Percentiles rank a stretch among this genome's conserved stretches.
These are phyloP conservation scores for Zizania palustris DNA, from an alignment of 202 grass and related monocot genomes.

Conservation along the genomic window DNA sequence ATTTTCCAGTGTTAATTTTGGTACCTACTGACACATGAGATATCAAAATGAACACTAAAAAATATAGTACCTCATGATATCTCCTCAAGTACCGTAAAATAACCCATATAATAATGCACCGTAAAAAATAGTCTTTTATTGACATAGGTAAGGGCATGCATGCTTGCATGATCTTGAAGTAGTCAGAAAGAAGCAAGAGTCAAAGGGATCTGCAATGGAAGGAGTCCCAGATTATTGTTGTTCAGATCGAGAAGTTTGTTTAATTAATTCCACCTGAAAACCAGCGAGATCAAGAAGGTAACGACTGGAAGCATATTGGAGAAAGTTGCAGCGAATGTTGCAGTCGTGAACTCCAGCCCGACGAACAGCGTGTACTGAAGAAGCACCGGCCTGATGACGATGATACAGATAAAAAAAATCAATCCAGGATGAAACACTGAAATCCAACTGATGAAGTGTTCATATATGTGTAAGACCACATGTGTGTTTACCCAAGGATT, in stretches of 20 bases:
- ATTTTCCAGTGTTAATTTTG: too few relatives aligned
- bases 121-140: too few relatives aligned
- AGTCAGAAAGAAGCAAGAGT: not conserved
- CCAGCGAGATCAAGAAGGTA: constrained; percentile 75
- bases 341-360: constrained; percentile 77
- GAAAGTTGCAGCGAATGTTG: constrained; percentile 84
- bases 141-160: not conserved
- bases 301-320: constrained; percentile 72
- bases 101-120: too few relatives aligned
- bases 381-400: constrained; percentile 41
- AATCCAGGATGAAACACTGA: not conserved
- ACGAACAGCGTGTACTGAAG: constrained; percentile 84
- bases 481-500: constrained; percentile 64
- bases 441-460: not conserved
- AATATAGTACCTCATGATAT: too few relatives aligned
- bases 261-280: constrained; percentile 67
- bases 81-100: too few relatives aligned
- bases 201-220: not conserved
- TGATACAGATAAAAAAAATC: not conserved
- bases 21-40: too few relatives aligned
- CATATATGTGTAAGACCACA: not conserved
- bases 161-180: not conserved
- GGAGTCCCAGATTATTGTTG: not conserved
- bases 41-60: too few relatives aligned
- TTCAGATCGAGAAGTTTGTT: not conserved